Conservation (phyloP, 1,284 basidiomycete species). For the Ganoderma meredithae region DNA sequence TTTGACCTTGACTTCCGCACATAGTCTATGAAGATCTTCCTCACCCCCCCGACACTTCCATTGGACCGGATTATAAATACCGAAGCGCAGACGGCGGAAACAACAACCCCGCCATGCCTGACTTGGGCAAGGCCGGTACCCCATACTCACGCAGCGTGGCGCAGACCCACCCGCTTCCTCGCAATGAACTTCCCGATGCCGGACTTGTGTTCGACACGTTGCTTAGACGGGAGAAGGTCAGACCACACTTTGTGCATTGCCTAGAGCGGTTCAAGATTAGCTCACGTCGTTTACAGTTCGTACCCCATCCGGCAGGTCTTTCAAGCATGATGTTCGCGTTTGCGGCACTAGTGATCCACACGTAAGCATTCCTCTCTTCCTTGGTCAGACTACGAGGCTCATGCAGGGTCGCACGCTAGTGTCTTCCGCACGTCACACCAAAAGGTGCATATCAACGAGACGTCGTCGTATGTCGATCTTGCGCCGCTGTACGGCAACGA, state of each 20-base stretch:
- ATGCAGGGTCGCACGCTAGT: constrained; percentile 40
- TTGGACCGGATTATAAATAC: constrained; percentile 69
- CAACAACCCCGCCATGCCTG: constrained; percentile 75
- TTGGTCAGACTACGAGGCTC: neutral
- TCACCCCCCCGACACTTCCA: constrained; percentile 76
- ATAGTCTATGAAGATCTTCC: constrained; percentile 79
- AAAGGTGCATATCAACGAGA: constrained; percentile 79
- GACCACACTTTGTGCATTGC: constrained; percentile 23
- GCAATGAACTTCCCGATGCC: constrained; percentile 75
- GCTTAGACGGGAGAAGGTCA: constrained; percentile 63
- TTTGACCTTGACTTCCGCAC: neutral
- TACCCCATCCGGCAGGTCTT: constrained; percentile 78
- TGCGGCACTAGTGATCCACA: constrained; percentile 84
- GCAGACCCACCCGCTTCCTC: constrained; percentile 66
- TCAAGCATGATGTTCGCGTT: constrained; percentile 84
- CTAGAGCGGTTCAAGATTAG: neutral
- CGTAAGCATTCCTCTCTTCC: constrained; percentile 44
- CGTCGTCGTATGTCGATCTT: constrained; percentile 88
- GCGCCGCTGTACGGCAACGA: constrained; percentile 81
- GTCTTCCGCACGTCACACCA: constrained; percentile 78
- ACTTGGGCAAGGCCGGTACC: constrained; percentile 76
- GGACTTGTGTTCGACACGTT: constrained; percentile 80
- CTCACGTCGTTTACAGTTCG: constrained; percentile 57
- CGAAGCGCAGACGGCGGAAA: constrained; percentile 74
- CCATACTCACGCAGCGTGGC: constrained; percentile 86